Base-by-base conservation (phyloP, 306 rosid genomes). In the Trifolium fragiferum region DNA sequence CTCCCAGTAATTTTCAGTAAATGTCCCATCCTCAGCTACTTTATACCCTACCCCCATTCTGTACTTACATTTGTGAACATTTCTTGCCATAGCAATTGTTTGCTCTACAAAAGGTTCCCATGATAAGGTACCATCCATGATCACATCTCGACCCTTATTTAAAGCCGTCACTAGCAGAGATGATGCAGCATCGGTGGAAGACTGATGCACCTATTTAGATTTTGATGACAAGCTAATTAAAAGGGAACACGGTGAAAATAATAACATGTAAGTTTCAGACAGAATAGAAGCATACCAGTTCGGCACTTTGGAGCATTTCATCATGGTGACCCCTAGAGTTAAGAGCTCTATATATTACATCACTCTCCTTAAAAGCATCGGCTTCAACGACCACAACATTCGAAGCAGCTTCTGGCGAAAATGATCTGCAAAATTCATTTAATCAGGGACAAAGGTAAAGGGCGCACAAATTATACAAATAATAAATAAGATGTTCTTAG, bases 61-160 rank as follows among this genome's bases (percentile, higher is more conserved):
- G 59, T 91, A 92, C 33, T 72, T 88, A 63, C 58, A 51, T 61
- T 82, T 90, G 80, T 94, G 99, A 81, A 94, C 88, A 33, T 86
- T 85, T 70, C 95, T 85, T 30, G 89, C 96, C 99, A 94, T 92
- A 6, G 75, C 89, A 10, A 94, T 89, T 0, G 92, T 94, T 71
- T 94, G 97, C 77, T 84, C 86, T 37, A 94, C 89, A 47, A 90
- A 94, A 12, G 99, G 97, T 21, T 49, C 90, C 99, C 99, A 94
- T 11, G 99, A 89, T 44, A 90, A 85, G 32, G 99, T 94, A 53
- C 96, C 87, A 74, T 94, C 99, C 90, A 94, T 81, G 66, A 90
- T 89, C 85, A 94, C 99, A 72, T 94, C 99, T 21, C 93, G 66
- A 50, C 99, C 99, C 41, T 90, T 92, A 33, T 92, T 94, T 30